Conservation (phyloP, 371 early-diverging fungal species). For the Mortierella sp. region DNA sequence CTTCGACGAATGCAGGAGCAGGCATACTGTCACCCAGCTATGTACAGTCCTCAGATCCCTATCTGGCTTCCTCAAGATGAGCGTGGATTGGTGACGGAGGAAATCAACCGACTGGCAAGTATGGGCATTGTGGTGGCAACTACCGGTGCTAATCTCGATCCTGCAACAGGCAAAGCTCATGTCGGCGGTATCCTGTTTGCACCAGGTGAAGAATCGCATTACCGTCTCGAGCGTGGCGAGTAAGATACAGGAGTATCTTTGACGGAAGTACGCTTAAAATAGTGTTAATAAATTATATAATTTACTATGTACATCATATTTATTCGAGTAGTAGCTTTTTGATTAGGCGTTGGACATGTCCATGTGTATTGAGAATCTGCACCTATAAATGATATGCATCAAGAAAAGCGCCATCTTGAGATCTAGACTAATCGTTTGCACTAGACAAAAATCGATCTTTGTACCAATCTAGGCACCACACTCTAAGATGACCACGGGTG, state of each 20-base stretch:
- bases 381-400: too few species aligned
- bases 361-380: too few species aligned
- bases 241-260: conserved; percentile 2
- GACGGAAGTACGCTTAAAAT: too few species aligned
- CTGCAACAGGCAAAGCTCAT: conserved; percentile 30
- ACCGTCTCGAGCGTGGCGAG: conserved; percentile 46
- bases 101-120: conserved; percentile 16
- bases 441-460: conserved; percentile 16
- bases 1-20: conserved; percentile 39
- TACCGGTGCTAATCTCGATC: conserved; percentile 38
- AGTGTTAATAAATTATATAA: too few species aligned
- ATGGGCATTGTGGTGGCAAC: conserved; percentile 34
- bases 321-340: too few species aligned
- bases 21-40: conserved; percentile 48
- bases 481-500: conserved; percentile 11
- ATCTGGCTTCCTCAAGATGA: conserved; percentile 51
- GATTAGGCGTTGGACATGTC: too few species aligned
- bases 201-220: conserved; percentile 44
- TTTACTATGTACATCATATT: too few species aligned
- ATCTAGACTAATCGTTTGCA: background rate
- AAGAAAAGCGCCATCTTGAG: background rate
- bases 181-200: conserved; percentile 44
- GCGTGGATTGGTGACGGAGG: conserved; percentile 29
- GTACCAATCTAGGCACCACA: conserved; percentile 40
- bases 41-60: conserved; percentile 34